Conservation (phyloP, 352 stramenopile genomes). For the Pelagophyceae sp. region DNA sequence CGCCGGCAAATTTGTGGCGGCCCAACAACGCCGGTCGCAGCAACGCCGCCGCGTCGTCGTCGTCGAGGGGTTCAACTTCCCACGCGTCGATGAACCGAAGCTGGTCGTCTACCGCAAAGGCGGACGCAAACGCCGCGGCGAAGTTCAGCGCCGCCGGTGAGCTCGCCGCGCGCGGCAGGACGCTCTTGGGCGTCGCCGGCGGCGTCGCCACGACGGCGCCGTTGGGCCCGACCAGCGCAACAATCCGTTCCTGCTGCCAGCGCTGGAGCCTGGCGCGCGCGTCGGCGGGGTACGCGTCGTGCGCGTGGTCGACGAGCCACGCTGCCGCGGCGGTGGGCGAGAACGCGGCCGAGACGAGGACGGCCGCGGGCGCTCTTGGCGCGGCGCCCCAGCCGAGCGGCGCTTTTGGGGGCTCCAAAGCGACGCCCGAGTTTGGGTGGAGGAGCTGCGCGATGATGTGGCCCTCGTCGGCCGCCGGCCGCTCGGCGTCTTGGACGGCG, state of each 20-base stretch:
- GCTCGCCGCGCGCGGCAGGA: too few species aligned
- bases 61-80: slow-evolving; percentile 7
- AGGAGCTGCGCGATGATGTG: background rate
- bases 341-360: background rate
- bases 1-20: background rate
- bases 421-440: background rate
- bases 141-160: background rate
- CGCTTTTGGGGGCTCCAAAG: background rate
- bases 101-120: background rate
- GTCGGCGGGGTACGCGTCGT: background rate
- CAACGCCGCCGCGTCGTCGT: background rate
- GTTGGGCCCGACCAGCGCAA: background rate
- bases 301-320: slow-evolving; percentile 15
- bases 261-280: background rate
- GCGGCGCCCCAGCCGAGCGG: background rate
- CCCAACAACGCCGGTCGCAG: background rate
- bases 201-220: background rate
- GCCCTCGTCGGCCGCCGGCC: too few species aligned
- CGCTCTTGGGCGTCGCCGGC: background rate
- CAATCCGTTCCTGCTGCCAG: background rate
- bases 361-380: background rate
- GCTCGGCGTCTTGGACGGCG: too few species aligned
- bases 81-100: slow-evolving; percentile 11
- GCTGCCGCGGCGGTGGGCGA: background rate
- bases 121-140: background rate